Conservation (phyloP, 2,329 filamentous ascomycete species). For the Ceratocystis variospora region DNA sequence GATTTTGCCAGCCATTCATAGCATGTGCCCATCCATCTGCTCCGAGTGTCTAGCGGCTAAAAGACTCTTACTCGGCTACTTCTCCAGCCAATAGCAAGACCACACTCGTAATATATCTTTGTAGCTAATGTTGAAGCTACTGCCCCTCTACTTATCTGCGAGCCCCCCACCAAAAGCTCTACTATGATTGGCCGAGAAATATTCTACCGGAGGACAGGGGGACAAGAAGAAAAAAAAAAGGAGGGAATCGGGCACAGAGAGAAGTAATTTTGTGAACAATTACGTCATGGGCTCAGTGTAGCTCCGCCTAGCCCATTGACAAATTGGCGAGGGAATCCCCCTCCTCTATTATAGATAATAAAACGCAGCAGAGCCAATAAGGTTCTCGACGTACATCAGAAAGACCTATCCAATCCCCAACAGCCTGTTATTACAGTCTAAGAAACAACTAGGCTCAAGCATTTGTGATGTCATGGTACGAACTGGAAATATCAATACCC, state of each 20-base stretch:
- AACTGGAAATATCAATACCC: neutral
- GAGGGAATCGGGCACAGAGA: neutral
- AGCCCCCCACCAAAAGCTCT: neutral
- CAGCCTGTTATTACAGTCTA: neutral
- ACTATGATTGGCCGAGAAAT: neutral
- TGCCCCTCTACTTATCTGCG: neutral
- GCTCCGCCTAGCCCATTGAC: too few species aligned
- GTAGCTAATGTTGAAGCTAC: neutral
- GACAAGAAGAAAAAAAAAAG: neutral
- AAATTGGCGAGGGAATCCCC: neutral
- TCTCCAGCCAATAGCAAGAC: neutral
- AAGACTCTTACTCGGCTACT: neutral
- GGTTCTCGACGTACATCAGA: too few species aligned
- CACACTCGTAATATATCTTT: neutral
- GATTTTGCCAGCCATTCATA: neutral
- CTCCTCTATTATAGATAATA: neutral
- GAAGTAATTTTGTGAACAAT: neutral
- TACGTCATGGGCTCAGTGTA: neutral
- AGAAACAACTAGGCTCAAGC: neutral
- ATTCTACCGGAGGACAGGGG: neutral
- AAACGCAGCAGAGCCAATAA: too few species aligned
- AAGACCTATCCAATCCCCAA: too few species aligned
- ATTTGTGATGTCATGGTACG: neutral
- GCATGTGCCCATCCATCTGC: neutral
- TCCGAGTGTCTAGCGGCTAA: neutral